Evolutionary conservation across 2,329 filamentous ascomycete species (phyloP).

Genomic region (Harringtonia lauricola): DNA sequence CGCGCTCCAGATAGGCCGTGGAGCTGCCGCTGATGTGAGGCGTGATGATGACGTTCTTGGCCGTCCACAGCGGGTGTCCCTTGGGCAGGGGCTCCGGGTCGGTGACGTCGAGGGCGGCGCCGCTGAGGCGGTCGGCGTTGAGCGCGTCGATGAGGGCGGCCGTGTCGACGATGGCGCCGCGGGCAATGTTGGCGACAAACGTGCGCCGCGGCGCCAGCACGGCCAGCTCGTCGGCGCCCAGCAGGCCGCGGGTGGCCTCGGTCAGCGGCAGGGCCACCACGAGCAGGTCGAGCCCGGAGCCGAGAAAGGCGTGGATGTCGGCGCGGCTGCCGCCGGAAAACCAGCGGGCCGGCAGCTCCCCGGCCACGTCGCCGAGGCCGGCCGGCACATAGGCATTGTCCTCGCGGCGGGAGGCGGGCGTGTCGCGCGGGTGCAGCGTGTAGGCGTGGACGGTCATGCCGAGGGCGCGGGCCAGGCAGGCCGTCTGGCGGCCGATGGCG

Average conservation of each 20-base stretch:
- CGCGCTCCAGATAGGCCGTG: slow-evolving; percentile 25
- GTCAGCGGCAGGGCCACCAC: slow-evolving; percentile 42
- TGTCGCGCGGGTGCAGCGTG: slow-evolving; percentile 58
- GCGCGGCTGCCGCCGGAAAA: slow-evolving; percentile 31
- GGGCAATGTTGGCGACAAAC: slow-evolving; percentile 61
- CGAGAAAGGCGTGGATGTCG: slow-evolving; percentile 38
- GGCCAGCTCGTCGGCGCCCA: slow-evolving; percentile 36
- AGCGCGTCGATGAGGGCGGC: slow-evolving; percentile 40
- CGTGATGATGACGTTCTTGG: slow-evolving; percentile 56
- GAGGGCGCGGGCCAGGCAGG: slow-evolving; percentile 47
- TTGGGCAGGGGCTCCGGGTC: slow-evolving; percentile 66
- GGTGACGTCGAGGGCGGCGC: slow-evolving; percentile 68
- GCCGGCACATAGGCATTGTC: slow-evolving; percentile 56
- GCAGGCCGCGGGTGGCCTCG: slow-evolving; percentile 30
- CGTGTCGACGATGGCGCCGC: slow-evolving; percentile 40
- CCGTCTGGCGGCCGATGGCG: slow-evolving; percentile 40
- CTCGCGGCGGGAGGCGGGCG: slow-evolving; percentile 53
- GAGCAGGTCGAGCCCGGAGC: slow-evolving; percentile 38
- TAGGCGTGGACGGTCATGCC: slow-evolving; percentile 67
- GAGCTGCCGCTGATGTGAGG: slow-evolving; percentile 37
- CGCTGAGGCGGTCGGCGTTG: slow-evolving; percentile 40
- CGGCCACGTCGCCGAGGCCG: slow-evolving; percentile 46
- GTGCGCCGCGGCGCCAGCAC: slow-evolving; percentile 27
- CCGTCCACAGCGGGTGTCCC: slow-evolving; percentile 57
- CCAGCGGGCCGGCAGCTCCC: slow-evolving; percentile 37